Conservation (phyloP, 140 eudicot species). For the Ambrosia hybrid region DNA sequence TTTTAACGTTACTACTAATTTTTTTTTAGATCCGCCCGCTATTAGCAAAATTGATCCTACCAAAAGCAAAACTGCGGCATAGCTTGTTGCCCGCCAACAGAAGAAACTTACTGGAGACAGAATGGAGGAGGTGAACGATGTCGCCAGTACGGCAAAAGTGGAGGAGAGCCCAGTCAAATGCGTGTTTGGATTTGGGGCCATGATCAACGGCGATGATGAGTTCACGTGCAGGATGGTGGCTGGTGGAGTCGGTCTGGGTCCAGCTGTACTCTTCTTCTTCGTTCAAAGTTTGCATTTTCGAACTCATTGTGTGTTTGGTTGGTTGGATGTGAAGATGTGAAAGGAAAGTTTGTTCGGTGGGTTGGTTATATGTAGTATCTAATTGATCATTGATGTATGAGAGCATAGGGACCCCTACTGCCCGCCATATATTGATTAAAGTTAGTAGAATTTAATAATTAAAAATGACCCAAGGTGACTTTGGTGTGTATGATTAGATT, state of each 20-base stretch:
- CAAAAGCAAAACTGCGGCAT: no score
- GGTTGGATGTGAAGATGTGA: constrained; percentile 6
- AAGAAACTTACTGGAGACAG: constrained; percentile 59
- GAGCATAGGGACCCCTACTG: neutral
- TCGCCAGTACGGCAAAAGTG: constrained; percentile 87
- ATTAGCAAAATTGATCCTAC: no score
- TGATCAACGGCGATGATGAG: constrained; percentile 81
- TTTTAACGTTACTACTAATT: no score
- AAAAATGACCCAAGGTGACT: no score
- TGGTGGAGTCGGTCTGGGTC: constrained; percentile 45
- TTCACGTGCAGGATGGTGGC: constrained; percentile 69
- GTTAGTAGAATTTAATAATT: no score
- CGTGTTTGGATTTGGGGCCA: constrained; percentile 92
- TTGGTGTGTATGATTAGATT: no score
- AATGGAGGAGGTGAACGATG: constrained; percentile 72
- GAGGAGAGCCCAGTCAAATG: constrained; percentile 84
- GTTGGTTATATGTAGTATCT: neutral
- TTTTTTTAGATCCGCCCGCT: no score
- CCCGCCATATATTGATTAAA: no score
- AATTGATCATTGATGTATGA: neutral
- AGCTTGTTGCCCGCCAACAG: no score
- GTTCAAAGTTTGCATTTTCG: constrained; percentile 56
- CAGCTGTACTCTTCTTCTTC: constrained; percentile 89
- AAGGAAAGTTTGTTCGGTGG: neutral
- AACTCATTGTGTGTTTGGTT: constrained; percentile 27